A percentile compares a stretch with the other conserved stretches of the same genome.
Evolutionary conservation across 768 basidiomycete species (phyloP).

Genomic region (Gymnopilus dilepis): DNA sequence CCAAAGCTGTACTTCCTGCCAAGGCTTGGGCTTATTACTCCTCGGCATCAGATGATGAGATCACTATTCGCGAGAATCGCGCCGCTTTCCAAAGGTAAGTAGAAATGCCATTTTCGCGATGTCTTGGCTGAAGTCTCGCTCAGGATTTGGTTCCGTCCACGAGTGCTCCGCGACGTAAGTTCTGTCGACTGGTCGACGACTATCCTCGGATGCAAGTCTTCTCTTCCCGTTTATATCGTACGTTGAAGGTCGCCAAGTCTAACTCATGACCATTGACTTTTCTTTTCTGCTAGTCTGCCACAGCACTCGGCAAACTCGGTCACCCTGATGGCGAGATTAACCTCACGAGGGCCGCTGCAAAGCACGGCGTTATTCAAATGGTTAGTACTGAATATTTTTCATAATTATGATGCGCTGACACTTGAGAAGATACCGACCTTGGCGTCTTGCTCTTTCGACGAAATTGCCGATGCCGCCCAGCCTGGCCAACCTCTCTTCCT

Average conservation of each 20-base stretch:
- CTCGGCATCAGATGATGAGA: slow-evolving; percentile 94
- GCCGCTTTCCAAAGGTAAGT: slow-evolving; percentile 87
- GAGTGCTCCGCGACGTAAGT: slow-evolving; percentile 81
- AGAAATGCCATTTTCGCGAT: slow-evolving; percentile 37
- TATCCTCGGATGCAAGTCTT: slow-evolving; percentile 67
- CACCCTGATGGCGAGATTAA: slow-evolving; percentile 96
- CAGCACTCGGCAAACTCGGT: slow-evolving; percentile 91
- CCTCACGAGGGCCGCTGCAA: slow-evolving; percentile 86
- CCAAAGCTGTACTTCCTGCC: slow-evolving; percentile 75
- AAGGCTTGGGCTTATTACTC: slow-evolving; percentile 98
- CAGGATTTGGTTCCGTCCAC: slow-evolving; percentile 89
- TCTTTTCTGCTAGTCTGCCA: slow-evolving; percentile 55
- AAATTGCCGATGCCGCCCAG: slow-evolving; percentile 81
- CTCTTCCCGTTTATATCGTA: slow-evolving; percentile 52
- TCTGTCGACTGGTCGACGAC: slow-evolving; percentile 82
- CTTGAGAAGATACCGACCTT: slow-evolving; percentile 83
- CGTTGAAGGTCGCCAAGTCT: slow-evolving; percentile 23
- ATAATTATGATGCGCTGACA: not conserved
- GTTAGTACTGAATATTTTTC: slow-evolving; percentile 20
- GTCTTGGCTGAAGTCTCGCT: slow-evolving; percentile 11
- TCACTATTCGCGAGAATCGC: slow-evolving; percentile 89
- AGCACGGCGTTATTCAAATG: slow-evolving; percentile 55
- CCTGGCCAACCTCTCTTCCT: slow-evolving; percentile 83
- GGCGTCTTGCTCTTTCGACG: slow-evolving; percentile 94
- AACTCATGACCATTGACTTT: not conserved